Conservation (phyloP, 441 rosid genomes). For the Viola pubescens region DNA sequence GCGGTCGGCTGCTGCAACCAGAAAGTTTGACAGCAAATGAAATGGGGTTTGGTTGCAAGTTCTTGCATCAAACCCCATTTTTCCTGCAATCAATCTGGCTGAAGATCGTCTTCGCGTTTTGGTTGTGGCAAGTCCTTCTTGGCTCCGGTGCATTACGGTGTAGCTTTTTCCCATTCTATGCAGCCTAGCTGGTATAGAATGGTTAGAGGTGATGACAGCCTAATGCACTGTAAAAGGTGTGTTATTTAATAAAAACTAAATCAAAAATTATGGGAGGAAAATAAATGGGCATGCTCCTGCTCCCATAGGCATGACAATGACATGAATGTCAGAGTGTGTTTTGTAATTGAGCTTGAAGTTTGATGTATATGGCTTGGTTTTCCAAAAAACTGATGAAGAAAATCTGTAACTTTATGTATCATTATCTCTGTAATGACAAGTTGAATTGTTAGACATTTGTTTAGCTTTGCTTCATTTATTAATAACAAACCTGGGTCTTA, state of each 20-base stretch:
- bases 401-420: not conserved
- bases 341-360: not conserved
- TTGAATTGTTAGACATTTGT: not conserved
- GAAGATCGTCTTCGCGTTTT: slow-evolving; percentile 24
- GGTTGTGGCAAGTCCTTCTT: slow-evolving; percentile 98
- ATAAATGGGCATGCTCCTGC: slow-evolving; percentile 15
- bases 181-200: slow-evolving; percentile 11
- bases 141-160: slow-evolving; percentile 49
- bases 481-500: too few relatives aligned
- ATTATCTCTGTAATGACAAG: not conserved
- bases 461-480: too few relatives aligned
- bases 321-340: not conserved
- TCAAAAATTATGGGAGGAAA: slow-evolving; percentile 3
- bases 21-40: slow-evolving; percentile 31
- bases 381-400: not conserved
- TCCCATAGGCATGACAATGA: slow-evolving; percentile 3
- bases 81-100: slow-evolving; percentile 32
- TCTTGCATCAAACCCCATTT: slow-evolving; percentile 15
- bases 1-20: slow-evolving; percentile 40
- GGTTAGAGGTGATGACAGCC: slow-evolving; percentile 20
- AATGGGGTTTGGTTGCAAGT: slow-evolving; percentile 23
- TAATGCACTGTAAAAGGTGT: slow-evolving; percentile 12
- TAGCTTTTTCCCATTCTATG: slow-evolving; percentile 16
- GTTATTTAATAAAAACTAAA: not conserved
- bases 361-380: slow-evolving; percentile 11